These are phyloP conservation scores for Aristolochia californica DNA, from an alignment of 164 flowering plant species.

Conservation along the genomic window DNA sequence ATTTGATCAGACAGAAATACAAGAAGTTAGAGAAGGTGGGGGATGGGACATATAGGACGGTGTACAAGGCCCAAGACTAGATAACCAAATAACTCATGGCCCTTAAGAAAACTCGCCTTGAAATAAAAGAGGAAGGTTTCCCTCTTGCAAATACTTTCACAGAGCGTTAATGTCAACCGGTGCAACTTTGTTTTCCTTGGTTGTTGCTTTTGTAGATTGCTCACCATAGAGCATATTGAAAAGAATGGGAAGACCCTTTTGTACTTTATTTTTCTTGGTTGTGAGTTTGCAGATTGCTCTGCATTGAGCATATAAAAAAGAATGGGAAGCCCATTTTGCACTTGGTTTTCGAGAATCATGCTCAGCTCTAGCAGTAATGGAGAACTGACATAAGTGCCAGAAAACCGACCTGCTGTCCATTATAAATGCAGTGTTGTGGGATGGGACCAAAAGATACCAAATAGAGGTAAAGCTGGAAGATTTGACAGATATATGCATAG, in stretches of 20 bases:
- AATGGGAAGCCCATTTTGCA: slow-evolving; percentile 73
- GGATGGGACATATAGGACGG: slow-evolving; percentile 99
- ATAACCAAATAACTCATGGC: slow-evolving; percentile 76
- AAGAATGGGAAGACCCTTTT: too few species aligned
- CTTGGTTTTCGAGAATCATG: slow-evolving; percentile 84
- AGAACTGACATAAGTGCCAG: too few species aligned
- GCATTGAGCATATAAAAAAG: slow-evolving; percentile 77
- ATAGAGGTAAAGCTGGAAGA: too few species aligned
- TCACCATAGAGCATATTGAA: too few species aligned
- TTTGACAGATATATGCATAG: too few species aligned
- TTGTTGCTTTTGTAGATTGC: too few species aligned
- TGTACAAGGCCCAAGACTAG: slow-evolving; percentile 92
- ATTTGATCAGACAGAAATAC: slow-evolving; percentile 52
- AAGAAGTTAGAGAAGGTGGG: slow-evolving; percentile 98
- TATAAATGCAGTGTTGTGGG: too few species aligned
- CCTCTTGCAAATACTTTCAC: slow-evolving; percentile 87
- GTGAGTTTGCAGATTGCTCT: slow-evolving; percentile 37
- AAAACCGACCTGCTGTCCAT: too few species aligned
- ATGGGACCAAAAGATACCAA: too few species aligned
- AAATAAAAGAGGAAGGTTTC: slow-evolving; percentile 99
- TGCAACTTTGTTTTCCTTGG: background rate
- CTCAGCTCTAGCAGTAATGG: too few species aligned
- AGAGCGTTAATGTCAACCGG: slow-evolving; percentile 64
- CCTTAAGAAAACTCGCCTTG: slow-evolving; percentile 86
- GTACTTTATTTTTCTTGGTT: background rate